phyloP scores from a whole-genome alignment of 2,329 filamentous ascomycete species.

The Chaetomiaceae sp. region DNA sequence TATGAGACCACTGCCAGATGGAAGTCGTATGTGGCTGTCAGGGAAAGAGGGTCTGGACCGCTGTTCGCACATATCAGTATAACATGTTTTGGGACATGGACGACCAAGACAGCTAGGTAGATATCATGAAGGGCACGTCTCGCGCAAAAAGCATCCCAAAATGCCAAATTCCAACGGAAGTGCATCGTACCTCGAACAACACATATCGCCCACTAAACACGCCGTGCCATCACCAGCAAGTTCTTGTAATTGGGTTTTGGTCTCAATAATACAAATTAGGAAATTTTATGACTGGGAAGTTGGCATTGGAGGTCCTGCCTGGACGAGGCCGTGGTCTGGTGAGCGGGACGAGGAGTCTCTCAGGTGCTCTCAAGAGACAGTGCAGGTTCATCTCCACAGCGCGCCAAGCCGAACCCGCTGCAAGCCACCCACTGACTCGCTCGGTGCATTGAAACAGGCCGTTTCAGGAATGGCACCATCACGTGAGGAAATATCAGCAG shows the following conservation, averaged over 20 bases:
- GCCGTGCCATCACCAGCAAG: background rate
- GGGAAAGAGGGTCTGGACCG: conserved; percentile 10
- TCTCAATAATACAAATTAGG: conserved; percentile 3
- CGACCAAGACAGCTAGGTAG: background rate
- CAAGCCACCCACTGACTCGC: too few species aligned
- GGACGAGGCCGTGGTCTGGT: conserved; percentile 1
- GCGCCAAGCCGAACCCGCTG: conserved; percentile 7
- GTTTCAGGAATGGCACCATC: conserved; percentile 18
- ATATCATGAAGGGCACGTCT: background rate
- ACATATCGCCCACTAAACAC: conserved; percentile 17
- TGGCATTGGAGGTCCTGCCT: conserved; percentile 7
- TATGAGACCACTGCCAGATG: conserved; percentile 13
- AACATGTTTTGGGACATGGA: background rate
- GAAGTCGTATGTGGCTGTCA: conserved; percentile 14
- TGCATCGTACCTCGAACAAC: conserved; percentile 19
- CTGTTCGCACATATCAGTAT: conserved; percentile 21
- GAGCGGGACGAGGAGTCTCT: conserved; percentile 10
- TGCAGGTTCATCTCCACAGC: conserved; percentile 18
- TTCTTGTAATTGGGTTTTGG: background rate
- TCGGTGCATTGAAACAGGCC: conserved; percentile 17
- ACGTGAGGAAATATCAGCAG: conserved; percentile 18
- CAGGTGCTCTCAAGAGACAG: too few species aligned
- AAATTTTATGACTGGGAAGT: background rate
- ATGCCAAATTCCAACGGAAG: background rate
- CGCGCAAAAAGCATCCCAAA: conserved; percentile 5